Evolutionary conservation across 345 rosid genomes (phyloP).

Genomic region (Turnera subulata): DNA sequence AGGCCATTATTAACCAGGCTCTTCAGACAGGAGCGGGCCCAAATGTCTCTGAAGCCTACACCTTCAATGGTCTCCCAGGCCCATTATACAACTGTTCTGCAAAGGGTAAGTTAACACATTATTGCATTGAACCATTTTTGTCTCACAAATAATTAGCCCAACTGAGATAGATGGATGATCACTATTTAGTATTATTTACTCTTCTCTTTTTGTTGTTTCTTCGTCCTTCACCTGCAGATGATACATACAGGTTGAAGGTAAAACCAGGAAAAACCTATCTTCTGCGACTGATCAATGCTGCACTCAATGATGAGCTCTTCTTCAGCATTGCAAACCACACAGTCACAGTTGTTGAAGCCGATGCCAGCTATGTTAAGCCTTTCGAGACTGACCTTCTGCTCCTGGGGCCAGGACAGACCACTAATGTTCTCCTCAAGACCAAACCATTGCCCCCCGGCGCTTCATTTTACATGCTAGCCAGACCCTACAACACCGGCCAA

Average conservation of each 20-base stretch:
- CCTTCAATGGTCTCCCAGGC: slow-evolving; percentile 75
- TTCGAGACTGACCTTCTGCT: slow-evolving; percentile 43
- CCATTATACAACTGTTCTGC: slow-evolving; percentile 71
- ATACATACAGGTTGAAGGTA: slow-evolving; percentile 56
- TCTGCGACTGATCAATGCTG: slow-evolving; percentile 69
- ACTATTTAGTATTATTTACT: no score
- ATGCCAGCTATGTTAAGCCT: slow-evolving; percentile 70
- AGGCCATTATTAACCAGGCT: slow-evolving; percentile 56
- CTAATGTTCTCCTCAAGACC: slow-evolving; percentile 59
- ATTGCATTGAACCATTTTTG: no score
- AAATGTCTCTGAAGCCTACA: slow-evolving; percentile 73
- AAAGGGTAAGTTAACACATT: slow-evolving; percentile 28
- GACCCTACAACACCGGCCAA: slow-evolving; percentile 63
- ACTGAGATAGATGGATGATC: no score
- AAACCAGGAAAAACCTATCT: slow-evolving; percentile 67
- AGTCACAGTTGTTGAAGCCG: slow-evolving; percentile 68
- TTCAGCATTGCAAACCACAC: slow-evolving; percentile 73
- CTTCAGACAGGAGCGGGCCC: slow-evolving; percentile 64
- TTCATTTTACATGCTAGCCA: slow-evolving; percentile 60
- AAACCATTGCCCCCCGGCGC: slow-evolving; percentile 45
- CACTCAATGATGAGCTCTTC: slow-evolving; percentile 69
- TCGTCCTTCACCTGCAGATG: slow-evolving; percentile 42
- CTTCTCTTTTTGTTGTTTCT: no score
- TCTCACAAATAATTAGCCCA: no score
- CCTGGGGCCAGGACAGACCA: slow-evolving; percentile 68